A percentile compares a stretch with the other conserved stretches of the same genome.
These are phyloP conservation scores for Dendrocalamus latiflorus DNA, from an alignment of 202 grass and related monocot species.

Conservation along the genomic window DNA sequence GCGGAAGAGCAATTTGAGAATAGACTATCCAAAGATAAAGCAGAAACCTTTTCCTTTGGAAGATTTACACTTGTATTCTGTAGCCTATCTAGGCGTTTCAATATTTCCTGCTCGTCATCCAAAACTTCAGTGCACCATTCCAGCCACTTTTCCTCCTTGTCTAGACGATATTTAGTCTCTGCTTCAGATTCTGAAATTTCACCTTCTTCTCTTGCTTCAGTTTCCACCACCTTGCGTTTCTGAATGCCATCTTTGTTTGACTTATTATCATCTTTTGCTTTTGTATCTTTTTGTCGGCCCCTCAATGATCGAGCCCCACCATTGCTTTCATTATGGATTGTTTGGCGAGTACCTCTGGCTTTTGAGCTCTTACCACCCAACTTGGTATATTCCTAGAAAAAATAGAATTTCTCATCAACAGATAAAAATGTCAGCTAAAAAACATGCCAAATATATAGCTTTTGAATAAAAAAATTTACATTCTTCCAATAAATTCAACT, in stretches of 20 bases:
- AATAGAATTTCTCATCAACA: constrained; percentile 23
- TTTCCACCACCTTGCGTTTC: constrained; percentile 64
- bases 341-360: constrained; percentile 47
- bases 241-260: constrained; percentile 46
- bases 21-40: constrained; percentile 13
- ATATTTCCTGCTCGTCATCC: constrained; percentile 81
- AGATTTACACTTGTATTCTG: constrained; percentile 96
- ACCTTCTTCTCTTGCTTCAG: constrained; percentile 95
- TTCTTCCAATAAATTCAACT: constrained; percentile 6
- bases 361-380: constrained; percentile 64
- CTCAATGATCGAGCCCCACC: constrained; percentile 40
- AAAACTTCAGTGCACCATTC: constrained; percentile 99
- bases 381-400: constrained; percentile 81
- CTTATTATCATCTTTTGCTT: constrained; percentile 55
- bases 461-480: neutral
- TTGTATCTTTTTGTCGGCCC: constrained; percentile 54
- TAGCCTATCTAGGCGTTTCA: constrained; percentile 87
- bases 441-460: neutral
- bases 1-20: neutral
- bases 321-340: constrained; percentile 50
- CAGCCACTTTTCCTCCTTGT: constrained; percentile 98
- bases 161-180: constrained; percentile 62
- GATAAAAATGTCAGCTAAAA: neutral
- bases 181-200: constrained; percentile 98
- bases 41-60: constrained; percentile 90